phyloP scores from a whole-genome alignment of 2,329 filamentous ascomycete genomes.

The Cytospora chrysosperma region DNA sequence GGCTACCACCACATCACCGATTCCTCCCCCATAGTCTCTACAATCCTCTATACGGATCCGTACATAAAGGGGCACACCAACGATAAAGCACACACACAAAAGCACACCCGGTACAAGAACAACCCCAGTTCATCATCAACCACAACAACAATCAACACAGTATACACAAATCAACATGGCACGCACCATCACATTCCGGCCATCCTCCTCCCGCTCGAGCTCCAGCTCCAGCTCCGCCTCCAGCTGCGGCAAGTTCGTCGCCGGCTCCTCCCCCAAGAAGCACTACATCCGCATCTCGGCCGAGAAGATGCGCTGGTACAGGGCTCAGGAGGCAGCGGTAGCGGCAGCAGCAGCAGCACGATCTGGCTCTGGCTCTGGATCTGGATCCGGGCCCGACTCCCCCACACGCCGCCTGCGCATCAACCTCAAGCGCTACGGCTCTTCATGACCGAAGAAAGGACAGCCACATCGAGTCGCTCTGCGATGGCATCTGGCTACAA shows the following conservation, averaged over 20 bases:
- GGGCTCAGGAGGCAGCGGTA: neutral
- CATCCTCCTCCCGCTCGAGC: neutral
- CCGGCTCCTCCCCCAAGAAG: constrained; percentile 5
- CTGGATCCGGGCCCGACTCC: no score
- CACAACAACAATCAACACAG: neutral
- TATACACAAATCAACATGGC: neutral
- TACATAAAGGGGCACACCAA: neutral
- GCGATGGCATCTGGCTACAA: neutral
- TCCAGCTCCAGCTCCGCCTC: neutral
- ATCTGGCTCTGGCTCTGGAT: neutral
- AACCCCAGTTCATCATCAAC: neutral
- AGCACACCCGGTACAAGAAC: neutral
- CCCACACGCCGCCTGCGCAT: neutral
- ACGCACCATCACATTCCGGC: neutral
- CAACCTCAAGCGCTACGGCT: neutral
- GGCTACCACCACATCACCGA: neutral
- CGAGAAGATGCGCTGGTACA: constrained; percentile 19
- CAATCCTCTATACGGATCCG: neutral
- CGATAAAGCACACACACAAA: neutral
- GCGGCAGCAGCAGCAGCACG: neutral
- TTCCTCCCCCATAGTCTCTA: neutral
- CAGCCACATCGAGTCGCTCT: neutral
- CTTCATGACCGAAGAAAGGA: neutral
- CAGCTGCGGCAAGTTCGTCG: neutral
- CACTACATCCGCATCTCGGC: constrained; percentile 13